Base-by-base conservation (phyloP, 2,329 filamentous ascomycete genomes). In the Penicillium sp. region DNA sequence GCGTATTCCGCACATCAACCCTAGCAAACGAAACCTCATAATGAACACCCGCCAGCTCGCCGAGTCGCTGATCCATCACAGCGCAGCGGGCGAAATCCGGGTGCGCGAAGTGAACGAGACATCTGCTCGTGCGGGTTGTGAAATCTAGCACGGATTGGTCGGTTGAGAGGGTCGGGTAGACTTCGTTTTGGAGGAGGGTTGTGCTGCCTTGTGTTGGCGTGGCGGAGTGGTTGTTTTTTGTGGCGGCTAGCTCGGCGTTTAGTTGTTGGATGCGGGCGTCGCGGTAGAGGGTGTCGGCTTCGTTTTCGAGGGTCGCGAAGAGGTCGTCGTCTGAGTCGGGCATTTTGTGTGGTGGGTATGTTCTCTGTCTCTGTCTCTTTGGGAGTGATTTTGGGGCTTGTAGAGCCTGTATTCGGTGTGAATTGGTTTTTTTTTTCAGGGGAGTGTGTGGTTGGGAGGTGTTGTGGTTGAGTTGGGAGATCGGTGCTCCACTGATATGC, bases 61-160 rank as follows among this genome's bases (percentile, higher is more conserved):
- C 71, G 10, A 84, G 71, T 63, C 81, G 80, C 41, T 71, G 71
- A 62, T 84, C 81, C 82, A 85, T 85, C 46, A 81, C 76, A 10
- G 71, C 69, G 66, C 82, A 85, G 46, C 81, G 77, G 16, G 77
- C 74, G 65, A 85, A 85, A 60, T 84, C 82, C 2, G 80, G 75
- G 61, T 84, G 82, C 64, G 78, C 81, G 65, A 85, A 85, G 63
- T 85, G 82, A 19, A 84, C 77, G 1, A 84, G 73, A 58, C 78
- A 82, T 22, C 77, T 69, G 52, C 80, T 75, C 11, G 76, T 77
- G 40, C 75, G 73, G 7, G 81, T 84, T 8, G 81, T 83, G 55
- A 83, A 80, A 55, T 80, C 76, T 63, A 85, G 76, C 35, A 84
- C 66, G 11, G 72, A 64, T 63, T 82, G 80, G 62, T 85, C 82